Conservation (phyloP, 306 rosid species). For the Dryas alaskensis region DNA sequence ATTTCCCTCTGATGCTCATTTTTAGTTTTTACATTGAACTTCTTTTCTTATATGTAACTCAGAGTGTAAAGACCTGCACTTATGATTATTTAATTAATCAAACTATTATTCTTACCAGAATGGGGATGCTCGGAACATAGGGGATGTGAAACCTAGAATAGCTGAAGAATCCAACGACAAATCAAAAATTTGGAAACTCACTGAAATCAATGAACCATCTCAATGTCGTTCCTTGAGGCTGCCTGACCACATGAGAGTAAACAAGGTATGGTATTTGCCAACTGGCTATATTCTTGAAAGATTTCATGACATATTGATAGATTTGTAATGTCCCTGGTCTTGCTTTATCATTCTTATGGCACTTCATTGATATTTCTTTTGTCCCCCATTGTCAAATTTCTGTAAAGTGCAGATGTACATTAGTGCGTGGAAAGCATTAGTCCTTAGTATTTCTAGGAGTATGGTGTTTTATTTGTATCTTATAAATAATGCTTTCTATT, state of each 20-base stretch:
- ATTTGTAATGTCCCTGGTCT: background rate
- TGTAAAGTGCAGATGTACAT: background rate
- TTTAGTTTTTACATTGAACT: background rate
- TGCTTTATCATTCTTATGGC: background rate
- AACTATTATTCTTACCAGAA: slow-evolving; percentile 50
- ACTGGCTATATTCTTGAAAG: slow-evolving; percentile 12
- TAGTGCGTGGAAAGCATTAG: background rate
- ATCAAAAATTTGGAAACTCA: slow-evolving; percentile 96
- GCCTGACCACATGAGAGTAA: slow-evolving; percentile 73
- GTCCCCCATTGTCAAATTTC: background rate
- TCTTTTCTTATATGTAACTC: background rate
- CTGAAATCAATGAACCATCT: slow-evolving; percentile 81
- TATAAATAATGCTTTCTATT: no score
- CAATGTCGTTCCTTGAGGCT: slow-evolving; percentile 93
- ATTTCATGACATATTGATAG: background rate
- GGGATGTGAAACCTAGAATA: slow-evolving; percentile 93
- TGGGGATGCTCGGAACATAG: slow-evolving; percentile 81
- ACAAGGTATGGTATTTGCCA: slow-evolving; percentile 48
- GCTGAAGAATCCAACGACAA: slow-evolving; percentile 91
- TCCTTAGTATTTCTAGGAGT: no score
- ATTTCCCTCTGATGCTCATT: slow-evolving; percentile 1
- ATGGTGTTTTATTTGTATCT: no score
- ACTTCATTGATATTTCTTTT: background rate
- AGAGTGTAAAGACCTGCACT: background rate
- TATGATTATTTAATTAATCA: slow-evolving; percentile 5